Evolutionary conservation across 148 eudicot species (phyloP).

Genomic region (Limonium bicolor): DNA sequence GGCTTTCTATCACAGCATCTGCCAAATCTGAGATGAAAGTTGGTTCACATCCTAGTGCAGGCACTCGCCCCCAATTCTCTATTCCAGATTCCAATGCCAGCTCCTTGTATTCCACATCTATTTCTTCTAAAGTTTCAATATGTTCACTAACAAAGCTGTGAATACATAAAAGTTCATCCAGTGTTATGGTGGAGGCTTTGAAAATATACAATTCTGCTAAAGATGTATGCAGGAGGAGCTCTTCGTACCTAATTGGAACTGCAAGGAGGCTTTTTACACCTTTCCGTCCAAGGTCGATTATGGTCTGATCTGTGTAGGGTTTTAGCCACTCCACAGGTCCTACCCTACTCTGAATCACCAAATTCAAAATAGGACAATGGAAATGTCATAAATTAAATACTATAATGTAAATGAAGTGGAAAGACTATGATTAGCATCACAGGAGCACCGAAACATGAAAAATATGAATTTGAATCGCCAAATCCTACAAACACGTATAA

Average conservation of each 20-base stretch:
- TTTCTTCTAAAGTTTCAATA: conserved; percentile 93
- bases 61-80: conserved; percentile 93
- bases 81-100: conserved; percentile 84
- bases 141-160: conserved; percentile 96
- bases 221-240: too few relatives aligned
- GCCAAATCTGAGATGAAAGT: conserved; percentile 85
- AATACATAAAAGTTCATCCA: not conserved
- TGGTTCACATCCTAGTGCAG: conserved; percentile 85
- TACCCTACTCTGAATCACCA: conserved; percentile 81
- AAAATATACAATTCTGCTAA: too few relatives aligned
- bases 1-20: conserved; percentile 98
- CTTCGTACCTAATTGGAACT: conserved; percentile 88
- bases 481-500: too few relatives aligned
- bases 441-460: too few relatives aligned
- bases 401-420: too few relatives aligned
- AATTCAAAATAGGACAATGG: conserved; percentile 7
- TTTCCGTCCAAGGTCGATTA: conserved; percentile 75
- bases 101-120: conserved; percentile 93
- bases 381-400: too few relatives aligned
- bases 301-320: conserved; percentile 92
- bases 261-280: conserved; percentile 93
- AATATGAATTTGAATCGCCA: too few relatives aligned
- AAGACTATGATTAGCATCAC: too few relatives aligned
- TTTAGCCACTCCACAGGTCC: conserved; percentile 99
- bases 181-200: too few relatives aligned